Conservation (phyloP, 208 protist genomes). For the Kentomonas sorsogonicus region DNA sequence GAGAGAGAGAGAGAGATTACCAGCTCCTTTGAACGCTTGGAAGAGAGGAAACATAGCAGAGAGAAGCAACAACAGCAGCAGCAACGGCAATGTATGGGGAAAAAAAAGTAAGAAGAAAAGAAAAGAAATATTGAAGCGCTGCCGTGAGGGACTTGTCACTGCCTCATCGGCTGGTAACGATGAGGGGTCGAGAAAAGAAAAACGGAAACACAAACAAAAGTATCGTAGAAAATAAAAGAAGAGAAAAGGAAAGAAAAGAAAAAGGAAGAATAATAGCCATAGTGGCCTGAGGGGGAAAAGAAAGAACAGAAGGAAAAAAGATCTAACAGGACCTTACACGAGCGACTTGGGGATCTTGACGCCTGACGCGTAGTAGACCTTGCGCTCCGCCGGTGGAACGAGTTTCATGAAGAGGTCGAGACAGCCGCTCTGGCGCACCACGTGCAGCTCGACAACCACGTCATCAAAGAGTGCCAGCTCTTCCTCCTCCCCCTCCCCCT, state of each 20-base stretch:
- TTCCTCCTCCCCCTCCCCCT: constrained; percentile 33
- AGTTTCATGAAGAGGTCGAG: constrained; percentile 49
- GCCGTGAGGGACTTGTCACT: too few relatives aligned
- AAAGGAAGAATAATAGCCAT: constrained; percentile 4
- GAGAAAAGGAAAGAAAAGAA: neutral
- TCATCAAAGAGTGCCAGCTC: constrained; percentile 27
- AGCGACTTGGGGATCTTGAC: constrained; percentile 27
- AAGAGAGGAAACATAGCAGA: neutral
- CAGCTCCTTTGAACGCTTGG: neutral
- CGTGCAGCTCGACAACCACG: constrained; percentile 41
- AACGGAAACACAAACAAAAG: neutral
- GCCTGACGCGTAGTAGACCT: constrained; percentile 15
- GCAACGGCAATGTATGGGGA: neutral
- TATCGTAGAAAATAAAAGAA: neutral
- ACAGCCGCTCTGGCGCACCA: constrained; percentile 25
- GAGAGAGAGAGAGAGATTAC: neutral
- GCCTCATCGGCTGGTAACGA: too few relatives aligned
- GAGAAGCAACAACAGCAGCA: neutral
- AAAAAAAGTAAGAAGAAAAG: neutral
- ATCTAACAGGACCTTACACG: constrained; percentile 5
- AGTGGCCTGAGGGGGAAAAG: too few relatives aligned
- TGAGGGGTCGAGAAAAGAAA: too few relatives aligned
- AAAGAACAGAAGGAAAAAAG: constrained; percentile 1
- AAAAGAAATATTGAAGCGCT: too few relatives aligned
- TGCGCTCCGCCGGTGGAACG: constrained; percentile 59